A percentile compares a stretch with the other conserved stretches of the same genome.
phyloP scores from a whole-genome alignment of 2,329 filamentous ascomycete genomes.

The Beauveria varroae region DNA sequence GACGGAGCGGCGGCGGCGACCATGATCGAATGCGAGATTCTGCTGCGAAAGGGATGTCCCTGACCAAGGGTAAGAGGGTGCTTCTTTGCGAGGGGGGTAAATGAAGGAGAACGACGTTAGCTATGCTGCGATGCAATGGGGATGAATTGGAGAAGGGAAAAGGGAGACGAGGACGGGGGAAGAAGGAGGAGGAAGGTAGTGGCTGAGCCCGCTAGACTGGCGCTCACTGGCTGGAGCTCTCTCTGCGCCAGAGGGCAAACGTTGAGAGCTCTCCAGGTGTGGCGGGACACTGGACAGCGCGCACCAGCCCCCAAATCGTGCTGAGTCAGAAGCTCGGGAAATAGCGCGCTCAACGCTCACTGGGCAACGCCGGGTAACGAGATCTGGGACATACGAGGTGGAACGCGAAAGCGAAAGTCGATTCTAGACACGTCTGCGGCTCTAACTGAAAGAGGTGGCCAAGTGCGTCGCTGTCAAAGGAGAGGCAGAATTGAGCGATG shows the following conservation, averaged over 20 bases:
- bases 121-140: background rate
- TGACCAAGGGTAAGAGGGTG: conserved; percentile 94
- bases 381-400: background rate
- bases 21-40: conserved; percentile 39
- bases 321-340: background rate
- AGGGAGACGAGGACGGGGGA: background rate
- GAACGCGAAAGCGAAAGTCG: background rate
- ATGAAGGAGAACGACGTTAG: conserved; percentile 13
- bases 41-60: conserved; percentile 60
- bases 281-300: background rate
- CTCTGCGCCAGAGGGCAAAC: background rate
- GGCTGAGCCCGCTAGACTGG: background rate
- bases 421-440: background rate
- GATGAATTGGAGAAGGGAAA: background rate
- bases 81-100: conserved; percentile 61
- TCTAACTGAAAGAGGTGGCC: background rate
- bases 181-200: background rate
- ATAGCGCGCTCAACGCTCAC: background rate
- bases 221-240: background rate
- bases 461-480: background rate
- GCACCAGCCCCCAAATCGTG: background rate
- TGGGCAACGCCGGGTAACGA: background rate
- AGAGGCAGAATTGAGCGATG: background rate
- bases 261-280: background rate
- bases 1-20: conserved; percentile 50